A percentile compares a stretch with the other conserved stretches of the same genome.
Conservation (phyloP, 257 asterid genomes). For the Solanum dulcamara region DNA sequence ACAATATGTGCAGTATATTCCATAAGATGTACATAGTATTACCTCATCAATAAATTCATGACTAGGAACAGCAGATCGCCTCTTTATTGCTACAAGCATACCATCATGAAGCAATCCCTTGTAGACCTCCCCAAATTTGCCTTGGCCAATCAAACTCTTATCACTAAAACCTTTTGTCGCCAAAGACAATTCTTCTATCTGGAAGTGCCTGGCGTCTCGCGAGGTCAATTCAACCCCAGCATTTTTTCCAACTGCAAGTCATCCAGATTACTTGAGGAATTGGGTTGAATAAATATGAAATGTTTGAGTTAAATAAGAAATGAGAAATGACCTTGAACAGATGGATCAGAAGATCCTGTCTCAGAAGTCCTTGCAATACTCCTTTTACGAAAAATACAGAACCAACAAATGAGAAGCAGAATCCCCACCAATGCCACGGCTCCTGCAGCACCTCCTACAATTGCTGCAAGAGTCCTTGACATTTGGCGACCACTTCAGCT, state of each 20-base stretch:
- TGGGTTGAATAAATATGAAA: neutral
- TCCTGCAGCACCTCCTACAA: constrained; percentile 98
- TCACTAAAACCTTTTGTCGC: constrained; percentile 66
- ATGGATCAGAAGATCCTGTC: constrained; percentile 80
- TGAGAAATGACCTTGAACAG: constrained; percentile 41
- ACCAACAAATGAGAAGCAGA: constrained; percentile 37
- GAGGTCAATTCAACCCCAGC: constrained; percentile 48
- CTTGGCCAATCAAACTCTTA: constrained; percentile 72
- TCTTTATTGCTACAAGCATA: constrained; percentile 77
- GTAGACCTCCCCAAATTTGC: constrained; percentile 88
- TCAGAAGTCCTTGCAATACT: constrained; percentile 58
- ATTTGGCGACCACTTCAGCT: constrained; percentile 63
- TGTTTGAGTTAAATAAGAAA: neutral
- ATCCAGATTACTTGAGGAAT: constrained; percentile 1
- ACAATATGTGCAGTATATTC: neutral
- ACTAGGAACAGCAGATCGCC: constrained; percentile 47
- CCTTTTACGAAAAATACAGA: constrained; percentile 40
- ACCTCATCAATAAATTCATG: constrained; percentile 77
- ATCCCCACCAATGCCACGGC: constrained; percentile 74
- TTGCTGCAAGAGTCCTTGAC: constrained; percentile 96
- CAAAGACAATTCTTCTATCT: constrained; percentile 52
- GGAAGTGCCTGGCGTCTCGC: constrained; percentile 65
- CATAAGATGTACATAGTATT: neutral
- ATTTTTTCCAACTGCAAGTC: constrained; percentile 43
- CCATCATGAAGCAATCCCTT: constrained; percentile 90